Evolutionary conservation across 306 rosid species (phyloP).

Genomic region (Dalbergia oliveri): DNA sequence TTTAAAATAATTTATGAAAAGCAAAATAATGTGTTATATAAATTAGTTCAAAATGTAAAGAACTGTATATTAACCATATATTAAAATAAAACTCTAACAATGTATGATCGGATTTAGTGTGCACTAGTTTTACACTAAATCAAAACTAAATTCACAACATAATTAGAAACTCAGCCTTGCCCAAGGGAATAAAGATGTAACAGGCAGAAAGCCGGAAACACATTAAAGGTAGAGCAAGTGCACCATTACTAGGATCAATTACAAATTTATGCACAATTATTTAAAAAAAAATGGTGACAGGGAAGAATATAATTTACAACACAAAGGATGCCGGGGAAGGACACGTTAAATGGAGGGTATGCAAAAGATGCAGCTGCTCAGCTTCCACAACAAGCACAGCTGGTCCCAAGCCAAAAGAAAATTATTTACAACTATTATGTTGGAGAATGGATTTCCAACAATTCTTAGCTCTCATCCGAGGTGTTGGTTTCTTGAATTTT

Average conservation of each 20-base stretch:
- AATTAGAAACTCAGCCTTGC: neutral
- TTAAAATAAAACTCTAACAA: neutral
- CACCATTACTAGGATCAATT: constrained; percentile 31
- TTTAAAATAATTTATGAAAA: no score
- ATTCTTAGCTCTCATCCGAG: constrained; percentile 39
- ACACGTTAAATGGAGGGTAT: neutral
- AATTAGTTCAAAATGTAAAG: no score
- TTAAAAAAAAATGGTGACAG: constrained; percentile 21
- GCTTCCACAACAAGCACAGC: constrained; percentile 34
- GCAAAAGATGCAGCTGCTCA: constrained; percentile 46
- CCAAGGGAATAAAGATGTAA: neutral
- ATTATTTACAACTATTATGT: constrained; percentile 31
- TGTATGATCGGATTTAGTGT: neutral
- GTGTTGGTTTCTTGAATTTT: constrained; percentile 38
- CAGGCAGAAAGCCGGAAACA: neutral
- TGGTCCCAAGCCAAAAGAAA: constrained; percentile 2
- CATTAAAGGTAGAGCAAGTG: constrained; percentile 15
- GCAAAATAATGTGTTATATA: no score
- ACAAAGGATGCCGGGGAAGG: neutral
- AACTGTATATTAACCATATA: no score
- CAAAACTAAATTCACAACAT: neutral
- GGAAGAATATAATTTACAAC: constrained; percentile 11
- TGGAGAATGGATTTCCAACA: constrained; percentile 16
- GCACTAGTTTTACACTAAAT: neutral
- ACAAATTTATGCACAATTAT: constrained; percentile 42